Percentiles rank a stretch among this genome's conserved stretches.
phyloP scores from a whole-genome alignment of 495 filamentous ascomycete species.

The Penicillium riverlandense region DNA sequence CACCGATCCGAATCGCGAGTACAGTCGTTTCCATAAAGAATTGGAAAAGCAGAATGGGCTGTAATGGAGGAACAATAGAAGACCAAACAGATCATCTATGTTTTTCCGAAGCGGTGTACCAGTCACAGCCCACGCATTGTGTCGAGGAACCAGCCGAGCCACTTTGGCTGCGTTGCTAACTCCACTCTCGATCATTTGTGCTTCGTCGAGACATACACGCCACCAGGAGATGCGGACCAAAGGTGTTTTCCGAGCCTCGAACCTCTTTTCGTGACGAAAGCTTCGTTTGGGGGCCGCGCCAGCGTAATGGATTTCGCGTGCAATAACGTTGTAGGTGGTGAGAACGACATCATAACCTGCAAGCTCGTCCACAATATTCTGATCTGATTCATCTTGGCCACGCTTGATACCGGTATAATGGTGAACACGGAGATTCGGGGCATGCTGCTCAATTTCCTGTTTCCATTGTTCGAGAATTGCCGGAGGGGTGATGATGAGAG shows the following conservation, averaged over 20 bases:
- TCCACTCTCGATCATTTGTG: conserved; percentile 89
- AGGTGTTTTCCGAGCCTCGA: conserved; percentile 63
- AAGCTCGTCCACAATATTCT: conserved; percentile 40
- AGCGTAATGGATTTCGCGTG: conserved; percentile 70
- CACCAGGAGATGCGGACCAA: conserved; percentile 80
- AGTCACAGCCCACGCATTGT: conserved; percentile 89
- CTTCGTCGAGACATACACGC: conserved; percentile 89
- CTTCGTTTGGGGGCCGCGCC: conserved; percentile 54
- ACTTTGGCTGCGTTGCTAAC: conserved; percentile 76
- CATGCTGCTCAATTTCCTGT: conserved; percentile 66
- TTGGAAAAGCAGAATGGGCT: conserved; percentile 61
- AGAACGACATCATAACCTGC: conserved; percentile 69
- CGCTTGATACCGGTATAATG: conserved; percentile 44
- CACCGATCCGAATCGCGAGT: conserved; percentile 46
- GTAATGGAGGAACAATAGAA: conserved; percentile 73
- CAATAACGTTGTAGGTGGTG: conserved; percentile 76
- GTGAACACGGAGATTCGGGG: conserved; percentile 49
- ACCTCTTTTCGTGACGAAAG: conserved; percentile 58
- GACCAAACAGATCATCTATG: conserved; percentile 57
- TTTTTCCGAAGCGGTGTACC: conserved; percentile 83
- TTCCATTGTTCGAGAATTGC: conserved; percentile 84
- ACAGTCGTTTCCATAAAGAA: conserved; percentile 60
- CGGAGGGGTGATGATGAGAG: conserved; percentile 80
- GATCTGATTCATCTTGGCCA: conserved; percentile 27
- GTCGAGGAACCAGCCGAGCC: conserved; percentile 68